phyloP scores from a whole-genome alignment of 192 early-diverging fungal genomes.

The Blastocladiella britannica region DNA sequence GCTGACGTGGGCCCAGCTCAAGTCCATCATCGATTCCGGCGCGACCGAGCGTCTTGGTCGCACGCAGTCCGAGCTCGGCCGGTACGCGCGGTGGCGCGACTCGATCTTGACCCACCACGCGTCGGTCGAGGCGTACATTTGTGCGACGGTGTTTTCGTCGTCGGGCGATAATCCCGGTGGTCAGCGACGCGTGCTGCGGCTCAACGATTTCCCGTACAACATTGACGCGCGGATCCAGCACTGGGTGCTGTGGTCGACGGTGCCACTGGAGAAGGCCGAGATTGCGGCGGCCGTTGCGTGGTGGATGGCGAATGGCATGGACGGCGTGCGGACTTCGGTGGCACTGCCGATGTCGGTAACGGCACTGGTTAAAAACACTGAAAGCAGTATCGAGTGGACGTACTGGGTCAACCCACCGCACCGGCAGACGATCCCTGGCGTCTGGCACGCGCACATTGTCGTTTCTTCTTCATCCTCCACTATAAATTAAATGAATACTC shows the following conservation, averaged over 20 bases:
- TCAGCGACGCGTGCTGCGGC: conserved; percentile 8
- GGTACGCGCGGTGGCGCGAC: background rate
- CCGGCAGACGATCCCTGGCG: conserved; percentile 18
- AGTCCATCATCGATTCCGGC: too few relatives aligned
- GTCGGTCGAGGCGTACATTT: background rate
- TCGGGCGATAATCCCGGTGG: background rate
- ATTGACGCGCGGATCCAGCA: conserved; percentile 13
- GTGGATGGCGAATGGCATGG: conserved; percentile 6
- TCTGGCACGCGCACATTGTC: conserved; percentile 22
- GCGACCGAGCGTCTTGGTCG: too few relatives aligned
- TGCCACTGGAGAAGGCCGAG: conserved; percentile 11
- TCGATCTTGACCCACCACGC: background rate
- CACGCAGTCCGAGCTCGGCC: background rate
- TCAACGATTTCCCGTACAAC: conserved; percentile 18
- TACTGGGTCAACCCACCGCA: conserved; percentile 18
- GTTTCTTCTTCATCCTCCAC: too few relatives aligned
- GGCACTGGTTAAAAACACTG: too few relatives aligned
- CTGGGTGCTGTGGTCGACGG: conserved; percentile 22
- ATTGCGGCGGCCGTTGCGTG: conserved; percentile 9
- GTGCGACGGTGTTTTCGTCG: background rate
- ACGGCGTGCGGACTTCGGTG: too few relatives aligned
- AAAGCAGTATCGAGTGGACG: conserved; percentile 10
- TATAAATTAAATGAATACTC: too few relatives aligned
- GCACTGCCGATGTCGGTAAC: too few relatives aligned
- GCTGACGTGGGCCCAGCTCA: too few relatives aligned